Base-by-base conservation (phyloP, 352 stramenopile genomes). In the Pythium periplocum region DNA sequence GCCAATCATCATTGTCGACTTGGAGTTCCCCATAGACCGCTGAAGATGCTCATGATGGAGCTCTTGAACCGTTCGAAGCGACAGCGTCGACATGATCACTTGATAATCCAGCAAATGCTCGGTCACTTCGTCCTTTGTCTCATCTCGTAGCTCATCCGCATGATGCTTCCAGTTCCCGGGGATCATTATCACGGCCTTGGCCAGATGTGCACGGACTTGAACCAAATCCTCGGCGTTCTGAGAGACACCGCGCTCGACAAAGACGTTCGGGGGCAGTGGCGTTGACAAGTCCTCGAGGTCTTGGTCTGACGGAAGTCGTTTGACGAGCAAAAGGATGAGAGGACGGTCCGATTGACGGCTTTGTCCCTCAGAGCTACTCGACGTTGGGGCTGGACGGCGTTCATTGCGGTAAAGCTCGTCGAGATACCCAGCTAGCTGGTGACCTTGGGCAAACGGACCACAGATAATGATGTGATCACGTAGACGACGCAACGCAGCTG, bases 81-180 rank as follows among this genome's bases (percentile, higher is more conserved):
- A 75, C 12, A 84, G 45, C 9, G 73, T 81, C 10, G 77, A 84
- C 72, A 83, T 81, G 59, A 84, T 81, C 38, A 86, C 74, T 51
- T 82, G 70, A 53, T 87, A 87, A 51, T 87, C 76, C 2, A 81
- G 50, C 30, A 87, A 56, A 17, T 84, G 71, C 36, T 72, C 61
- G 12, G 61, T 66, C 12, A 75, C 53, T 48, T 75, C 63, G 12
- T 76, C 67, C 0, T 57, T 46, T n/a, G 51, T 71, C 33, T 66
- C 65, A 11, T 77, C 57, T 35, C 55, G 53, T 32, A 68, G 52
- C 41, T 77, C 68, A 43, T 75, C 69, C 26, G 72, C 60, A 47
- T 75, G 67, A 41, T 62, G 65, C 43, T 72, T 71, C 70, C 68
- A 81, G 55, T 69, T 69, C 0, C 64, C 65, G 4, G 74, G 70